Percentiles rank a stretch among this genome's conserved stretches.
phyloP scores from a whole-genome alignment of 306 rosid genomes.

The Vigna nakashimae region DNA sequence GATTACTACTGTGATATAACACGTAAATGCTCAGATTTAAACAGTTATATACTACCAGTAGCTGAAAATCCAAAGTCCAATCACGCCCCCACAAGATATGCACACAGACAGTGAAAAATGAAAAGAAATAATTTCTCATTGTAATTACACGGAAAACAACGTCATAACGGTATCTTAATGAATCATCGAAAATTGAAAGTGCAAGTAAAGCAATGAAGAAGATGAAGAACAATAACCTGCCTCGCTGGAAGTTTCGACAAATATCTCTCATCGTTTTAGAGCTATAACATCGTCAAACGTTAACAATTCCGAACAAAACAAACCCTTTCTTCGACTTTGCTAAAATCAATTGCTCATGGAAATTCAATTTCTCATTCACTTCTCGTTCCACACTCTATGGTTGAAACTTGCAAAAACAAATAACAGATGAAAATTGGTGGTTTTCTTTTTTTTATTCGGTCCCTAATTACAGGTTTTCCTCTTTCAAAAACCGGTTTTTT shows the following conservation, averaged over 20 bases:
- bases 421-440: too few species aligned
- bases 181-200: background rate
- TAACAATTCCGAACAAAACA: background rate
- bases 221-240: conserved; percentile 44
- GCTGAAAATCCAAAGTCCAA: conserved; percentile 8
- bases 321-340: conserved; percentile 2
- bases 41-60: background rate
- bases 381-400: background rate
- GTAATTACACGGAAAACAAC: background rate
- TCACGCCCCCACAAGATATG: background rate
- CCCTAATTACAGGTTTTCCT: too few species aligned
- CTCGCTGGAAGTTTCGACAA: conserved; percentile 51
- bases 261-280: conserved; percentile 20
- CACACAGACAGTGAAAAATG: background rate
- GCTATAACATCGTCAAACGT: background rate
- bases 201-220: conserved; percentile 23
- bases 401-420: background rate
- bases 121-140: background rate
- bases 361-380: conserved; percentile 5
- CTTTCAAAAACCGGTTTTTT: too few species aligned
- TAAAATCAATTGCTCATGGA: conserved; percentile 7
- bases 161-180: background rate
- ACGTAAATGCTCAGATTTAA: background rate
- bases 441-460: too few species aligned
- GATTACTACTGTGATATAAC: background rate